phyloP scores from a whole-genome alignment of 495 filamentous ascomycete species.

The Lepidopterella palustris region DNA sequence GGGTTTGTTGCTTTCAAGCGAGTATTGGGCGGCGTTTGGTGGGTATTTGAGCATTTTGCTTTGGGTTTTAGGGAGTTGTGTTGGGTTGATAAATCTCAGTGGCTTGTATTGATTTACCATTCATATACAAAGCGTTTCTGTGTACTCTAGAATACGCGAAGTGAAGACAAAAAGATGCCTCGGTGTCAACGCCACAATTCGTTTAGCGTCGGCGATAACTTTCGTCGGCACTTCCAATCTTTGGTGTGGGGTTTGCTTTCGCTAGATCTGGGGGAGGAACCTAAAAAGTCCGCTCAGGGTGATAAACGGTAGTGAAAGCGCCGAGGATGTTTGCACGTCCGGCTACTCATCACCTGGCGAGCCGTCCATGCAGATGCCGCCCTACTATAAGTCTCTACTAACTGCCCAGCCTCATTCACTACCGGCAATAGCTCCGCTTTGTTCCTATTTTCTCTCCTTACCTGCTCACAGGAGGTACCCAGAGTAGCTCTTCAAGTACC shows the following conservation, averaged over 20 bases:
- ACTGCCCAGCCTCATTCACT: neutral
- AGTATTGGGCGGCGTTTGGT: neutral
- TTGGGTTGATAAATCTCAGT: no score
- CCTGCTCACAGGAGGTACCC: no score
- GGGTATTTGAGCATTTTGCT: neutral
- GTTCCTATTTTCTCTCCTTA: no score
- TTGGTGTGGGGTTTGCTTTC: neutral
- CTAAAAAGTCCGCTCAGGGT: neutral
- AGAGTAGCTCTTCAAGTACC: no score
- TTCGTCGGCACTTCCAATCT: no score
- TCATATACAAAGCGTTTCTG: no score
- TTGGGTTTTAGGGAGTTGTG: neutral
- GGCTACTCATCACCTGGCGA: neutral
- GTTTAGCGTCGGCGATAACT: neutral
- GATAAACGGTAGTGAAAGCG: no score
- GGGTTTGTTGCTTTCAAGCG: neutral
- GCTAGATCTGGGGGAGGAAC: neutral
- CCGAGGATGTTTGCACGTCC: neutral
- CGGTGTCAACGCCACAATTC: neutral
- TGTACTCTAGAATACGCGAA: no score
- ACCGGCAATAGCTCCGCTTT: no score
- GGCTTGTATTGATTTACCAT: no score
- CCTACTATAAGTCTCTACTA: neutral
- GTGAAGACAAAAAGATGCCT: no score
- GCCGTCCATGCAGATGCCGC: neutral